Base-by-base conservation (phyloP, 495 filamentous ascomycete genomes). In the Immersiella caudata region DNA sequence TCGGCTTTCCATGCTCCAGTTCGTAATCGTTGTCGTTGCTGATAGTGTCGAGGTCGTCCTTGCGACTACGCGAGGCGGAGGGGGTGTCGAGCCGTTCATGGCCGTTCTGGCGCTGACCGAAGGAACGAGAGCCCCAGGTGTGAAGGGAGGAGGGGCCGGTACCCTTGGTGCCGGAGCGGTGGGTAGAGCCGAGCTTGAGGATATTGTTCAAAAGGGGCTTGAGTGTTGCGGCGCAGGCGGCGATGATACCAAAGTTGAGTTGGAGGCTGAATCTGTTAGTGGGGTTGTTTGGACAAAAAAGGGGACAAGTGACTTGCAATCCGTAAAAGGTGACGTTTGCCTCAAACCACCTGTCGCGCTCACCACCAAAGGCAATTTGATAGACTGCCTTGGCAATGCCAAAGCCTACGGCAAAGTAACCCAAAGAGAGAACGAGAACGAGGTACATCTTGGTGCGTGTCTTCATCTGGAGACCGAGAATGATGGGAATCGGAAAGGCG, bases 201-300 rank as follows among this genome's bases (percentile, higher is more conserved):
- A 67, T 14, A 25, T 67, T 67, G 20, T 36, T 59, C 56, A 72
- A 12, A 20, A 72, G 60, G 9, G 70, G 70, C 26, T 67, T 67
- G 67, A 72, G 67, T 0, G 70, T 62, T 4, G 70, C 46, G 14
- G 70, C 70, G 36, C 70, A 72, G 26, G 70, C 70, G 5, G 70
- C 70, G 35, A 72, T 67, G 64, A 70, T 67, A 35, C 70, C 67
- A 3, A 67, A 25, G 52, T 69, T 67, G 35, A 67, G 64, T 67
- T 72, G 70, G 6, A 72, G 62, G 20, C 70, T 72, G 67, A 1
- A 11, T 0, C 8, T 25, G 54, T 71, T 46, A 67, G 51, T 24
- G 6, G 11, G 51, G 5, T 22, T 16, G 20, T 20, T 0, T 1
- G 2, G 2, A 50, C 2, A 4, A 0, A 36, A 18, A 24, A 16